phyloP scores from a whole-genome alignment of 202 grass and related monocot genomes.

The Cymbopogon flexuosus region DNA sequence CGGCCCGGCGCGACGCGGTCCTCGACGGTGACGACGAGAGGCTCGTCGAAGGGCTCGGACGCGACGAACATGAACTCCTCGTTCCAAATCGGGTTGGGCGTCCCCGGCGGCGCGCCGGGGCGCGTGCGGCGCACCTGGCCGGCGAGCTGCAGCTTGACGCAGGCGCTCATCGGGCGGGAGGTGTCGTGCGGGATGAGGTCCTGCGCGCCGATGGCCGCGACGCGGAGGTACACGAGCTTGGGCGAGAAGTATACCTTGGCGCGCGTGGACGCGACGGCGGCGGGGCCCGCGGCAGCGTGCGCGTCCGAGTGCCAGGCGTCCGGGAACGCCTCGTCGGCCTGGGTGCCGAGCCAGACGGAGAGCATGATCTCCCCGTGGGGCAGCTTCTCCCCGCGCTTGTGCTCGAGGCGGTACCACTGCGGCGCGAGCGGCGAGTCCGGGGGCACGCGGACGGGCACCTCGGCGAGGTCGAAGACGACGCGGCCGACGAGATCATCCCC shows the following conservation, averaged over 20 bases:
- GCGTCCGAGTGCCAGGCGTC: slow-evolving; percentile 91
- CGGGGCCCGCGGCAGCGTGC: slow-evolving; percentile 32
- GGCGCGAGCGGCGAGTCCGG: slow-evolving; percentile 86
- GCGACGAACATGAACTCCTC: slow-evolving; percentile 96
- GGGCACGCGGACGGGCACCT: slow-evolving; percentile 74
- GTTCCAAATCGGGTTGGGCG: slow-evolving; percentile 73
- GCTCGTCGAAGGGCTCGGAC: slow-evolving; percentile 85
- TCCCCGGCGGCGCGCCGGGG: slow-evolving; percentile 33
- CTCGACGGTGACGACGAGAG: slow-evolving; percentile 72
- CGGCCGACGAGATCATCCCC: slow-evolving; percentile 44
- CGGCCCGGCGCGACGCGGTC: slow-evolving; percentile 61
- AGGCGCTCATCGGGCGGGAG: slow-evolving; percentile 54
- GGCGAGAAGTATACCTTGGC: slow-evolving; percentile 97
- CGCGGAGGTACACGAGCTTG: slow-evolving; percentile 81
- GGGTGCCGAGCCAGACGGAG: slow-evolving; percentile 86
- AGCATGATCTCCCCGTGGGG: slow-evolving; percentile 82
- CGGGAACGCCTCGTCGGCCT: slow-evolving; percentile 95
- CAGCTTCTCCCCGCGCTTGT: slow-evolving; percentile 61
- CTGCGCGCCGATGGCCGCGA: slow-evolving; percentile 61
- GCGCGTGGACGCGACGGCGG: slow-evolving; percentile 64
- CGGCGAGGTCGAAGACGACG: slow-evolving; percentile 56
- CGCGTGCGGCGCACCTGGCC: slow-evolving; percentile 65
- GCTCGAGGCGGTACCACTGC: slow-evolving; percentile 86
- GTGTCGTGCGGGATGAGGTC: slow-evolving; percentile 72
- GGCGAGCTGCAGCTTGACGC: slow-evolving; percentile 62